Evolutionary conservation across 1,139 yeast species (phyloP).

Genomic region (Diutina mesorugosa): DNA sequence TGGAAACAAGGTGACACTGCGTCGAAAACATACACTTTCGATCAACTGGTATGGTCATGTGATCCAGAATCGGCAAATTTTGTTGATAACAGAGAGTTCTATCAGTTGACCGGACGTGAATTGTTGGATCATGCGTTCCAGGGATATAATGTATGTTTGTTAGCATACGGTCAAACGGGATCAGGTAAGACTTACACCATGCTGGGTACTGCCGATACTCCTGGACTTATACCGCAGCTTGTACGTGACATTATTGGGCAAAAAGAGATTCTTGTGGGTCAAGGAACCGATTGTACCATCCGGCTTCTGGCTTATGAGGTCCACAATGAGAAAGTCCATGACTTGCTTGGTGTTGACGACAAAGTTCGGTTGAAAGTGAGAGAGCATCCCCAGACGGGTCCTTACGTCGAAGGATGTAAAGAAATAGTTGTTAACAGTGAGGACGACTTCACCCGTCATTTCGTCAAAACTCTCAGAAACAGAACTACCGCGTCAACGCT

Average conservation of each 20-base stretch:
- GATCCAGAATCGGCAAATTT: slow-evolving; percentile 20
- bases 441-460: slow-evolving; percentile 28
- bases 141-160: slow-evolving; percentile 63
- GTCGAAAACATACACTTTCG: slow-evolving; percentile 29
- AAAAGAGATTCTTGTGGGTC: slow-evolving; percentile 21
- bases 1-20: neutral
- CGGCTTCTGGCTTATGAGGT: slow-evolving; percentile 56
- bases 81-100: slow-evolving; percentile 37
- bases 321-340: slow-evolving; percentile 60
- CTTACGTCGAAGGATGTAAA: slow-evolving; percentile 53
- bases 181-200: slow-evolving; percentile 69
- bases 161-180: slow-evolving; percentile 77
- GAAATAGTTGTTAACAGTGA: slow-evolving; percentile 33
- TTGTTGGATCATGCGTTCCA: slow-evolving; percentile 49
- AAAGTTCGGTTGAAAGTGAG: slow-evolving; percentile 31
- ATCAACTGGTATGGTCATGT: slow-evolving; percentile 48
- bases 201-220: slow-evolving; percentile 43
- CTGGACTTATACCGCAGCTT: slow-evolving; percentile 51
- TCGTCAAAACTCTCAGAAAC: slow-evolving; percentile 33
- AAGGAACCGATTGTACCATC: slow-evolving; percentile 38
- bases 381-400: slow-evolving; percentile 50
- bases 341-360: slow-evolving; percentile 23
- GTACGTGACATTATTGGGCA: slow-evolving; percentile 41
- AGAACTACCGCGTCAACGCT: slow-evolving; percentile 60
- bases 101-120: slow-evolving; percentile 40